A percentile compares a stretch with the other conserved stretches of the same genome.
phyloP scores from a whole-genome alignment of 2,329 filamentous ascomycete genomes.

The Cryphonectria radicalis region DNA sequence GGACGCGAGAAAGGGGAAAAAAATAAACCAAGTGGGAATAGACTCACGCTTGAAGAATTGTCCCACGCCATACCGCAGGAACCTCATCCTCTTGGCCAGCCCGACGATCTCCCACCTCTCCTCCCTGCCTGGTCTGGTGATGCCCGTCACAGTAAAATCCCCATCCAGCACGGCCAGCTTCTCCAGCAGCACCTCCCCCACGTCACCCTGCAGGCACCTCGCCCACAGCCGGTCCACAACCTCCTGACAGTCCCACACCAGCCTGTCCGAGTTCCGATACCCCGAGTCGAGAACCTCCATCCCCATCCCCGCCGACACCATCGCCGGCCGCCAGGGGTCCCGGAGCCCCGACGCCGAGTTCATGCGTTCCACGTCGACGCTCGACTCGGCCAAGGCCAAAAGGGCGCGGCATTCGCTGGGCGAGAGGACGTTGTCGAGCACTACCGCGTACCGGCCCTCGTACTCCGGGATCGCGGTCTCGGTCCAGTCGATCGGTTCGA shows the following conservation, averaged over 20 bases:
- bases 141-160: slow-evolving; percentile 39
- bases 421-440: slow-evolving; percentile 67
- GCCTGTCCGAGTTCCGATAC: slow-evolving; percentile 72
- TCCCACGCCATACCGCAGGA: slow-evolving; percentile 71
- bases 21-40: no score
- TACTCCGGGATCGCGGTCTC: slow-evolving; percentile 56
- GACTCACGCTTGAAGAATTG: slow-evolving; percentile 68
- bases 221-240: slow-evolving; percentile 67
- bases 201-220: slow-evolving; percentile 54
- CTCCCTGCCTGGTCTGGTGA: slow-evolving; percentile 22
- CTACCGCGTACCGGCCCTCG: slow-evolving; percentile 57
- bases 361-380: slow-evolving; percentile 49
- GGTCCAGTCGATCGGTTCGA: slow-evolving; percentile 58
- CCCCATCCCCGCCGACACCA: slow-evolving; percentile 69
- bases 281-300: slow-evolving; percentile 60
- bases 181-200: slow-evolving; percentile 47
- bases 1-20: slow-evolving; percentile 28
- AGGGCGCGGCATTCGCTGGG: slow-evolving; percentile 66
- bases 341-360: neutral
- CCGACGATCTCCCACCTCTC: slow-evolving; percentile 50
- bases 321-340: slow-evolving; percentile 66
- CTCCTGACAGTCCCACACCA: slow-evolving; percentile 72
- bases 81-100: slow-evolving; percentile 75
- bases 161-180: slow-evolving; percentile 43
- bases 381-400: slow-evolving; percentile 54